Evolutionary conservation across 129 eudicot species (phyloP).

Genomic region (Helichrysum umbraculigerum): DNA sequence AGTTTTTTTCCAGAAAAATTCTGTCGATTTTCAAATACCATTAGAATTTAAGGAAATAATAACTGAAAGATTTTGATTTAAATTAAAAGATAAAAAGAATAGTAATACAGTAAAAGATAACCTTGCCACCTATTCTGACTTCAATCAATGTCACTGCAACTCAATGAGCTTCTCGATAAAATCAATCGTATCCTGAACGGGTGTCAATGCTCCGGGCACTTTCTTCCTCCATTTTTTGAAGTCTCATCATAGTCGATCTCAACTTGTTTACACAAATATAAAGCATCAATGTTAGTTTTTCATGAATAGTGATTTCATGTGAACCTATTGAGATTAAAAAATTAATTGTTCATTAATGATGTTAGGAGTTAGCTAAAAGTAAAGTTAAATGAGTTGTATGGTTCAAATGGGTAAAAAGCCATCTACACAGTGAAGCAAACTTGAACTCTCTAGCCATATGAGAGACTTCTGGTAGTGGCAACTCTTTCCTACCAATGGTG

Average conservation of each 20-base stretch:
- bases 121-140: too few relatives aligned
- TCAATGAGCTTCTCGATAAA: constrained; percentile 65
- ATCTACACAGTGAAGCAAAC: constrained; percentile 30
- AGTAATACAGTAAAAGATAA: too few relatives aligned
- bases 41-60: too few relatives aligned
- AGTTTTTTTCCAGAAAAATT: too few relatives aligned
- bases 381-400: too few relatives aligned
- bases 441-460: constrained; percentile 63
- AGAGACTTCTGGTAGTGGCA: constrained; percentile 58
- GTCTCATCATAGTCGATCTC: constrained; percentile 97
- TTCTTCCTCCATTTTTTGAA: constrained; percentile 84
- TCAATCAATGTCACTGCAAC: background rate
- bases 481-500: constrained; percentile 67
- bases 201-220: constrained; percentile 78
- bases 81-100: too few relatives aligned
- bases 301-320: background rate
- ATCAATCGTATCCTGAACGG: constrained; percentile 87
- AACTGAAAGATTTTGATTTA: too few relatives aligned
- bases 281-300: background rate
- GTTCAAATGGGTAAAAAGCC: too few relatives aligned
- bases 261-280: constrained; percentile 41
- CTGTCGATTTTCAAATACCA: too few relatives aligned
- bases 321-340: too few relatives aligned
- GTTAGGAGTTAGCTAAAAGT: too few relatives aligned
- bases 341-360: too few relatives aligned